Percentiles rank a stretch among this genome's conserved stretches.
These are phyloP conservation scores for Hypoxylon rickii DNA, from an alignment of 495 filamentous ascomycete species.

Conservation along the genomic window DNA sequence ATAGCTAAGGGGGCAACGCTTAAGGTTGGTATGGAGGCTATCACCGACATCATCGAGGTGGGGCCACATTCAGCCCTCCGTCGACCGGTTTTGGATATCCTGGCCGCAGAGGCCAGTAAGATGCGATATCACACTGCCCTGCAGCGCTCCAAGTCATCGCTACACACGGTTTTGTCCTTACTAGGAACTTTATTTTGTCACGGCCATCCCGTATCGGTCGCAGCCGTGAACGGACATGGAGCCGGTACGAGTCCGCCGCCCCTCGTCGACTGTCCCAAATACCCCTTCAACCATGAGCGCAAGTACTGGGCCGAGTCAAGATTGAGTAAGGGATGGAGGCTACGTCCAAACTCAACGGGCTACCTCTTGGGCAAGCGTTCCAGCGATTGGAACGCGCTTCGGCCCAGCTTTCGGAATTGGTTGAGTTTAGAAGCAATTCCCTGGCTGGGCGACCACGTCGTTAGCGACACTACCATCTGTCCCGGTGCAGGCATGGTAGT, in stretches of 20 bases:
- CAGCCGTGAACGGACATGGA: constrained; percentile 23
- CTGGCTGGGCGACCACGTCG: constrained; percentile 52
- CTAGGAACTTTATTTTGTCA: constrained; percentile 39
- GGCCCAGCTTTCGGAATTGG: constrained; percentile 53
- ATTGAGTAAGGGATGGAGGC: constrained; percentile 47
- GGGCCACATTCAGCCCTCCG: constrained; percentile 63
- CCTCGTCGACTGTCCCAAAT: constrained; percentile 39
- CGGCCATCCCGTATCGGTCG: constrained; percentile 33
- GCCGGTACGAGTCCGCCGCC: constrained; percentile 30
- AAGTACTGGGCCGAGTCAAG: constrained; percentile 49
- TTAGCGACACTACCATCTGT: constrained; percentile 41
- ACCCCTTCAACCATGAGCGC: constrained; percentile 47
- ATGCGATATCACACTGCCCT: constrained; percentile 37
- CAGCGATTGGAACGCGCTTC: constrained; percentile 41
- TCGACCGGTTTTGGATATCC: constrained; percentile 52
- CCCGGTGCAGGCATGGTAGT: constrained; percentile 59
- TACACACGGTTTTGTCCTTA: constrained; percentile 30
- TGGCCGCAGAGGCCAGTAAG: constrained; percentile 27
- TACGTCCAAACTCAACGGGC: constrained; percentile 41
- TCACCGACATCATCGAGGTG: constrained; percentile 53
- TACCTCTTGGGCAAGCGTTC: constrained; percentile 51
- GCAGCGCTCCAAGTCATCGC: constrained; percentile 30
- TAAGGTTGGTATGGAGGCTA: not conserved
- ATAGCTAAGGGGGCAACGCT: constrained; percentile 9
- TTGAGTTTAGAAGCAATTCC: constrained; percentile 29